Evolutionary conservation across 805 yeast genomes (phyloP).

Genomic region (Candida saitoana): DNA sequence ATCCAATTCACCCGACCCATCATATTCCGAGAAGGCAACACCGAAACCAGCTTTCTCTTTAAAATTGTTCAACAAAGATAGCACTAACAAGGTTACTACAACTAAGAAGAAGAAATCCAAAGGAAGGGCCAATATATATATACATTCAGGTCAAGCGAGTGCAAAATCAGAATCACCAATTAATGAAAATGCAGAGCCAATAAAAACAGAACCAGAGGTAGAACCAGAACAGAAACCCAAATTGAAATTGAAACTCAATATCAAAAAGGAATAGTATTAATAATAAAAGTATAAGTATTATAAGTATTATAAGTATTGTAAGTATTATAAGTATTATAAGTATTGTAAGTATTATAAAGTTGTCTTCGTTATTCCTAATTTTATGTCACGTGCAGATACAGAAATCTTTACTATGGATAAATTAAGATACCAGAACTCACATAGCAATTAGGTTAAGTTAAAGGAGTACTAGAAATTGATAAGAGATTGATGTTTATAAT

Average conservation of each 20-base stretch:
- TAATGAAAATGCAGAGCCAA: not conserved
- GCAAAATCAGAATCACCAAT: slow-evolving; percentile 4
- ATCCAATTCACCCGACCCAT: not conserved
- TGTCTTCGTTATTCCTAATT: too few species aligned
- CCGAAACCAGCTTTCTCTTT: not conserved
- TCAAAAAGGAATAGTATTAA: too few species aligned
- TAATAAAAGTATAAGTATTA: not conserved
- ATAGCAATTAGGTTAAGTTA: not conserved
- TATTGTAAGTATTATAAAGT: too few species aligned
- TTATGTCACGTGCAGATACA: not conserved
- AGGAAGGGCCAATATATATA: slow-evolving; percentile 15
- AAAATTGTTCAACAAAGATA: not conserved
- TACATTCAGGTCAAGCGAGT: slow-evolving; percentile 15
- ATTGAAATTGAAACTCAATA: slow-evolving; percentile 3
- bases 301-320: too few species aligned
- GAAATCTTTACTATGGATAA: not conserved
- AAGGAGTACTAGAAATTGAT: not conserved
- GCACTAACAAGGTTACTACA: not conserved
- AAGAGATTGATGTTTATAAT: not conserved
- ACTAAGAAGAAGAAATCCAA: slow-evolving; percentile 23
- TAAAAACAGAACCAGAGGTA: not conserved
- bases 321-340: not conserved
- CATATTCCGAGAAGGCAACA: not conserved
- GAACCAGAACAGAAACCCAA: slow-evolving; percentile 2
- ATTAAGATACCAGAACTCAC: too few species aligned